phyloP scores from a whole-genome alignment of 2,329 filamentous ascomycete genomes.

The Trichoderma aggressivum region DNA sequence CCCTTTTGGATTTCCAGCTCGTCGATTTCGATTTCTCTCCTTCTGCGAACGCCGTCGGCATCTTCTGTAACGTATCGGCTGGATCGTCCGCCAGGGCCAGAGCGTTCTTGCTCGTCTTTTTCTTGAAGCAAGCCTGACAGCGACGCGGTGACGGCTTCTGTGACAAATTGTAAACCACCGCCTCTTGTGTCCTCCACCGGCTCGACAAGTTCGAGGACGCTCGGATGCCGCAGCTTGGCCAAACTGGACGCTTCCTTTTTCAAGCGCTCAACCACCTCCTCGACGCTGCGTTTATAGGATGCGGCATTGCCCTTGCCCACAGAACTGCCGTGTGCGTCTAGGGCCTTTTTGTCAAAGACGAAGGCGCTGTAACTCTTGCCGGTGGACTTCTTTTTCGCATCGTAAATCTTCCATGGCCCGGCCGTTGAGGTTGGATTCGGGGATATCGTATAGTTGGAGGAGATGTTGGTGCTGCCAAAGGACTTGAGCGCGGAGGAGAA shows the following conservation, averaged over 20 bases:
- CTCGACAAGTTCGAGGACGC: constrained; percentile 86
- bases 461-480: constrained; percentile 85
- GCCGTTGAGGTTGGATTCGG: constrained; percentile 72
- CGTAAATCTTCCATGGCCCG: constrained; percentile 96
- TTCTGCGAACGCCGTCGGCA: constrained; percentile 65
- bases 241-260: constrained; percentile 90
- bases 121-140: constrained; percentile 76
- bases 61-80: constrained; percentile 82
- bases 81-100: constrained; percentile 63
- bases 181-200: constrained; percentile 91
- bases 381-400: constrained; percentile 94
- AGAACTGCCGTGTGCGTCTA: constrained; percentile 57
- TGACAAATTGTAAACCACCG: constrained; percentile 92
- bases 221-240: constrained; percentile 84
- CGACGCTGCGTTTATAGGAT: constrained; percentile 73
- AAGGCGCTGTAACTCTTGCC: constrained; percentile 88
- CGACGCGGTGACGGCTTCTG: constrained; percentile 87
- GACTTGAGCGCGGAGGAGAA: constrained; percentile 93
- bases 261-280: constrained; percentile 86
- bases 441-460: constrained; percentile 82
- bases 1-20: constrained; percentile 98
- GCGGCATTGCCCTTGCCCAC: constrained; percentile 49
- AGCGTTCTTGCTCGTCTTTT: constrained; percentile 81
- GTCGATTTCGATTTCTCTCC: constrained; percentile 87
- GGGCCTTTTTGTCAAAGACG: constrained; percentile 83